These are phyloP conservation scores for Ploettnerulaceae sp. DNA, from an alignment of 2,329 filamentous ascomycete species.

Conservation along the genomic window DNA sequence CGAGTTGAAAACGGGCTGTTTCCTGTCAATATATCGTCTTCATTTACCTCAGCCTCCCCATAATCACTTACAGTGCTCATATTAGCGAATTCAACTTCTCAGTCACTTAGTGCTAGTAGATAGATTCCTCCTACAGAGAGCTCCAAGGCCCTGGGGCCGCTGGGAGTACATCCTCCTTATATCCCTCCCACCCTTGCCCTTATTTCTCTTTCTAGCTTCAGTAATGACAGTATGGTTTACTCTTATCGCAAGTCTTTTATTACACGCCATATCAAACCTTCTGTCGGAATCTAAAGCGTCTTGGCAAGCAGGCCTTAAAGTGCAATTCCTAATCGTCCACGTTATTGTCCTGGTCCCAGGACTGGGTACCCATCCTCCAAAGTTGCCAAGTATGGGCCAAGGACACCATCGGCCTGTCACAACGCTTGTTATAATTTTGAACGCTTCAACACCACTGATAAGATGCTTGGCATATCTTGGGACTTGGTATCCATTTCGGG, in stretches of 20 bases:
- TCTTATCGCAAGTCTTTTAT: conserved; percentile 4
- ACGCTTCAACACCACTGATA: conserved; percentile 8
- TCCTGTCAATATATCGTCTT: conserved; percentile 5
- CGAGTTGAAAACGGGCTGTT: conserved; percentile 27
- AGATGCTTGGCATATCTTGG: conserved; percentile 5
- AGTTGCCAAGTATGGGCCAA: background rate
- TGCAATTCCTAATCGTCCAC: background rate
- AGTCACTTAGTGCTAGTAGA: background rate
- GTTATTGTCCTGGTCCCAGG: background rate
- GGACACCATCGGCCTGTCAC: background rate
- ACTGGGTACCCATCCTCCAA: background rate
- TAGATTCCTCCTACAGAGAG: background rate
- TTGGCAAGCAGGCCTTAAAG: conserved; percentile 10
- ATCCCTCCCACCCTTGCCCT: conserved; percentile 6
- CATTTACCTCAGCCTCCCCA: too few relatives aligned
- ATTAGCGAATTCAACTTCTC: conserved; percentile 1
- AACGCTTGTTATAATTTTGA: background rate
- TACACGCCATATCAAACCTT: background rate
- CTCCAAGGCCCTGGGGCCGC: background rate
- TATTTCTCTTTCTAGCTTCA: background rate
- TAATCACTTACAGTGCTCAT: conserved; percentile 22
- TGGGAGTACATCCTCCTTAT: conserved; percentile 3
- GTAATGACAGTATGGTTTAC: too few relatives aligned
- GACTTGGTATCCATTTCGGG: conserved; percentile 9
- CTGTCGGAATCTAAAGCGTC: conserved; percentile 6